Base-by-base conservation (phyloP, 2,329 filamentous ascomycete genomes). In the Xylariomycetidae sp. region DNA sequence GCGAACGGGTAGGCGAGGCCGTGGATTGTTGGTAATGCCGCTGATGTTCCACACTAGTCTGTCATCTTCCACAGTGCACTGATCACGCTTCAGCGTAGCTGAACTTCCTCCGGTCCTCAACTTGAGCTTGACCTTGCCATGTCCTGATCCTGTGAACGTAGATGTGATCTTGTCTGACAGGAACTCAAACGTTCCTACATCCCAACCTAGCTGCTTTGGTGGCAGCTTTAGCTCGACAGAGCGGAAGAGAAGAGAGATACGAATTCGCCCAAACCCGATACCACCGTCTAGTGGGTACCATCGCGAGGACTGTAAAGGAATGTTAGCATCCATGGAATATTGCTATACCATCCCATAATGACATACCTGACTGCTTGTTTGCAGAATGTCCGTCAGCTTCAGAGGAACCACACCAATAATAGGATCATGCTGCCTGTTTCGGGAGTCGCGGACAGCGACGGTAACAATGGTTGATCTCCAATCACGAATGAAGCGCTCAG, bases 221-320 rank as follows among this genome's bases (percentile, higher is more conserved):
- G 89, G 89, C 2, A 97, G 70, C 28, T 80, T 80, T 33, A 90
- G 83, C 58, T 95, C 89, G 27, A 96, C 77, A 17, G 86, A 89
- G 17, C 90, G 82, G 75, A 96, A 95, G 3, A 97, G 72, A 3
- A 97, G 62, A 1, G 88, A 94, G 46, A 98, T 84, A 25, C 89
- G 82, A 39, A 94, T 74, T 6, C 90, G 83, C 25, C 92, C 92
- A 45, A 92, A 97, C 1, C 92, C 86, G 42, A 97, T 82, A 9
- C 92, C 92, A 15, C 90, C 92, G 53, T 95, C 89, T 0, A 98
- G 73, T n/a, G 92, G 90, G 57, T 96, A 97, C 88, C 89, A 96
- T 39, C 88, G 72, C 3, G 88, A 34, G 82, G 48, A 14, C 34
- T 39, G 7, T n/a, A 9, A n/a, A n/a, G n/a, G n/a, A n/a, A n/a